Conservation (phyloP, 768 basidiomycete genomes). For the Hydnomerulius pinastri region DNA sequence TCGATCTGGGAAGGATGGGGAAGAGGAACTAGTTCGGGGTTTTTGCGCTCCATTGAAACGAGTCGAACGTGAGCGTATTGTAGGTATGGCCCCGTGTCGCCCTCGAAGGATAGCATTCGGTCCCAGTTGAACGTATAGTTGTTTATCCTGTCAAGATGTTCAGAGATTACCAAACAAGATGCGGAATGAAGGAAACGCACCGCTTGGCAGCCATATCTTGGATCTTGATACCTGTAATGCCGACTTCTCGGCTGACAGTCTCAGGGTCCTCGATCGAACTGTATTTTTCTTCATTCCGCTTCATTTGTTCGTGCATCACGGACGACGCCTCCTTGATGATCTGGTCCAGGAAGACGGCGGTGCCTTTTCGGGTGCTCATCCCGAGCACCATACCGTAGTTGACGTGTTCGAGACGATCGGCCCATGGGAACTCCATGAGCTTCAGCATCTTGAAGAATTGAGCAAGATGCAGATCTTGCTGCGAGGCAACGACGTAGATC, state of each 20-base stretch:
- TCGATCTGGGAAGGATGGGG: conserved; percentile 70
- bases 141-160: conserved; percentile 64
- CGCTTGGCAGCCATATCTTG: conserved; percentile 96
- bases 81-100: conserved; percentile 93
- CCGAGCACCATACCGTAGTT: conserved; percentile 92
- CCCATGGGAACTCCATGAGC: conserved; percentile 90
- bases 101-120: conserved; percentile 93
- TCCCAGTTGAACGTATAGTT: conserved; percentile 96
- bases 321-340: conserved; percentile 86
- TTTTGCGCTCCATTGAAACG: conserved; percentile 88
- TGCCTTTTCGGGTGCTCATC: conserved; percentile 94
- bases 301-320: conserved; percentile 97
- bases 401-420: conserved; percentile 78
- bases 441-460: conserved; percentile 95
- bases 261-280: conserved; percentile 86
- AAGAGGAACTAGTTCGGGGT: conserved; percentile 81
- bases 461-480: conserved; percentile 82
- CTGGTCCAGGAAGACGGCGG: conserved; percentile 92
- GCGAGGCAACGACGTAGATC: conserved; percentile 90
- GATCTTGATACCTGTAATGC: conserved; percentile 95
- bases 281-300: conserved; percentile 92
- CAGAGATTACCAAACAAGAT: not conserved
- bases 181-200: conserved; percentile 41
- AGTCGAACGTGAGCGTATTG: conserved; percentile 97
- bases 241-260: conserved; percentile 75